Percentiles rank a stretch among this genome's conserved stretches.
Evolutionary conservation across 2,329 filamentous ascomycete genomes (phyloP).

Genomic region (Fusarium sacchari): DNA sequence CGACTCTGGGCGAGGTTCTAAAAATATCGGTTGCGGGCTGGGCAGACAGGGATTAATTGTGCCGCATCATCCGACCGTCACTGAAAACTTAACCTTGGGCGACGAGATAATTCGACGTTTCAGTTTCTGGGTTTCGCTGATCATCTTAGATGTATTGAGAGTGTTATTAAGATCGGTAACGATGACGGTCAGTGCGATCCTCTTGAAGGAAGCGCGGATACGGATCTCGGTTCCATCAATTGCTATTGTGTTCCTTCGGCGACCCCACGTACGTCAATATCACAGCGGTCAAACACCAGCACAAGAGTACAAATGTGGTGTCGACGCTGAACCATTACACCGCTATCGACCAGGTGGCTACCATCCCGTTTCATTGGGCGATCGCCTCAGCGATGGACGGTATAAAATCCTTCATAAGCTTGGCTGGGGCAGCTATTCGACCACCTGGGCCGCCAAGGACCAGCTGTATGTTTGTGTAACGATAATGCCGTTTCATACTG

Average conservation of each 20-base stretch:
- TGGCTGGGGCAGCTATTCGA: constrained; percentile 55
- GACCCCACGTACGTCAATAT: too few species aligned
- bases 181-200: accelerated
- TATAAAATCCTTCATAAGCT: constrained; percentile 58
- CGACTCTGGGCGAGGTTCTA: not conserved
- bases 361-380: constrained; percentile 54
- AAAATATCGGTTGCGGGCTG: constrained; percentile 2
- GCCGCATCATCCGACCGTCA: not conserved
- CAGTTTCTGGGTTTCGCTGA: not conserved
- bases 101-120: not conserved
- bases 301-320: not conserved
- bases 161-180: accelerated
- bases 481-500: not conserved
- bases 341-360: constrained; percentile 48
- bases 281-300: not conserved
- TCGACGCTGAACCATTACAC: constrained; percentile 30
- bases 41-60: constrained; percentile 8
- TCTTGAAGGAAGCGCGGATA: accelerated
- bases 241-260: accelerated
- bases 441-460: constrained; percentile 57
- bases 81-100: not conserved
- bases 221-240: not conserved
- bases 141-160: accelerated
- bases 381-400: constrained; percentile 49
- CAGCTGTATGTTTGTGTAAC: not conserved